Base-by-base conservation (phyloP, 805 yeast genomes). In the Suhomyces kilbournensis region DNA sequence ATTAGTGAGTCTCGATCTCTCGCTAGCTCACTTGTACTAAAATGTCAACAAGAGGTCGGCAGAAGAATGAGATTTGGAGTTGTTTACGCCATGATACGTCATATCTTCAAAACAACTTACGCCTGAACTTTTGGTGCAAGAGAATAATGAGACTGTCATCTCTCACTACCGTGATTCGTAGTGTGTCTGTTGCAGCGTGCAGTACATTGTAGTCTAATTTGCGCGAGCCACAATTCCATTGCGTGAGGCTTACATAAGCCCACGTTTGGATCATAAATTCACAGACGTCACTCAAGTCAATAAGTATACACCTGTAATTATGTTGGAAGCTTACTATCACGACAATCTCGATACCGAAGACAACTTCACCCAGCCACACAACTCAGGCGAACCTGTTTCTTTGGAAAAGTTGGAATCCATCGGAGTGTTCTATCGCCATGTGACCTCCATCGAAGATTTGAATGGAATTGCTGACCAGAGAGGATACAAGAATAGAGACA, bases 401-500 rank as follows among this genome's bases (percentile, higher is more conserved):
- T 64, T 68, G 5, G 81, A 76, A 12, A 71, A 79, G 42, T 73
- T 92, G 44, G 69, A 68, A 1, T 62, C 76, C 40, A 60, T 90
- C 15, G 97, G 97, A 0, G 96, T 90, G 3, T 65, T 84, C 23
- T 87, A 88, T 68, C 76, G 70, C 59, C 70, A 81, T 47, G 72
- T 84, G 34, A 75, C 75, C 19, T 68, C 73, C 30, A 74, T 71
- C 2, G 81, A 79, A 2, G 78, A 78, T 39, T 90, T 93, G 42
- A 79, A 91, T 60, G 65, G 60, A 12, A 62, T 94, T 22, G 97
- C 97, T 9, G 52, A 57, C 8, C 79, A 87, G 58, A 80, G 97
- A 54, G 65, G 78, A 26, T 93, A 94, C 74, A 85, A 82, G 67
- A 91, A 91, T 71, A 74, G 96, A 55, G 99, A 93, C 67, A 76